Conservation (phyloP, 495 filamentous ascomycete genomes). For the Letharia lupina region DNA sequence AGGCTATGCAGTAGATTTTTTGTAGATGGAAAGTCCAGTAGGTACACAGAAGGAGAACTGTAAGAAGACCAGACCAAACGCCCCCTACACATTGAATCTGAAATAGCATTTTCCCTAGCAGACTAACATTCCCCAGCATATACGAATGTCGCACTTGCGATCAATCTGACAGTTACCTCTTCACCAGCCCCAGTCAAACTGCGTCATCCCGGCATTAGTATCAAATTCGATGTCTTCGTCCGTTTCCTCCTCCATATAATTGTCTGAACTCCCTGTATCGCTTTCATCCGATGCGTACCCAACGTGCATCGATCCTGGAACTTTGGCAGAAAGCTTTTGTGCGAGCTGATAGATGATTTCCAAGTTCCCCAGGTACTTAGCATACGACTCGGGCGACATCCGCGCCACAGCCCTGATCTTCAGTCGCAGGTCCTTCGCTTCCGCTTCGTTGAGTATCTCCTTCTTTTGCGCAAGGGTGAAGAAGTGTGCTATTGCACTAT, state of each 20-base stretch:
- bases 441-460: neutral
- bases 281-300: neutral
- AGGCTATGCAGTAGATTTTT: neutral
- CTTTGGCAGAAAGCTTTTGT: neutral
- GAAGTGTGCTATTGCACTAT: neutral
- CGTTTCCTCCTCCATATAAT: neutral
- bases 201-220: neutral
- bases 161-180: neutral
- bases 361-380: constrained; percentile 6
- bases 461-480: neutral
- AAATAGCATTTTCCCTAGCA: neutral
- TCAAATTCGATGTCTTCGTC: neutral
- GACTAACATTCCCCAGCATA: neutral
- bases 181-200: neutral
- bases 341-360: constrained; percentile 3
- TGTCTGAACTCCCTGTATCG: neutral
- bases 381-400: neutral
- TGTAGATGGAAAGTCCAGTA: no score
- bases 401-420: neutral
- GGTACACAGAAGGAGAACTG: no score
- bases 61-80: neutral
- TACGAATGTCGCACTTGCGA: neutral
- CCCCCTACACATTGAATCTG: neutral
- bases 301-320: neutral
- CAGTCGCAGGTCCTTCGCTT: neutral